Percentiles rank a stretch among this genome's conserved stretches.
phyloP scores from a whole-genome alignment of 805 yeast genomes.

The Metschnikowia dekortorum region DNA sequence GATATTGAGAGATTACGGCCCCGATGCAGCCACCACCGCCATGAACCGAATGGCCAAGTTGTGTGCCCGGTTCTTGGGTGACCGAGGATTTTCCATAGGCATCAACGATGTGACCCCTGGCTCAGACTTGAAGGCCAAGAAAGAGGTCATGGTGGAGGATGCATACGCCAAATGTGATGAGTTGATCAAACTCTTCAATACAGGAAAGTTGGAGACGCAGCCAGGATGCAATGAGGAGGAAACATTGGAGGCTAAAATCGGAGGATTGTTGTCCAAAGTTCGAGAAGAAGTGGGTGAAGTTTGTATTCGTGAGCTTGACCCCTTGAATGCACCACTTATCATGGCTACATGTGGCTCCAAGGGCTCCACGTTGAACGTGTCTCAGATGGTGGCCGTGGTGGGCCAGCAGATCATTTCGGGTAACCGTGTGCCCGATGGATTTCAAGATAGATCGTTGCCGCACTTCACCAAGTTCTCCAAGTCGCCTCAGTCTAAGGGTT shows the following conservation, averaged over 20 bases:
- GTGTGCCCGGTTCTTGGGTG: conserved; percentile 92
- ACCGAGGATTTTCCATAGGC: conserved; percentile 96
- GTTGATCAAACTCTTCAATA: conserved; percentile 68
- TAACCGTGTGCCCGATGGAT: conserved; percentile 99
- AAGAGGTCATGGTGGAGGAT: conserved; percentile 82
- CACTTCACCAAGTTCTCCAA: conserved; percentile 94
- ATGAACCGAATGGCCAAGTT: conserved; percentile 99
- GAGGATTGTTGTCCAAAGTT: conserved; percentile 92
- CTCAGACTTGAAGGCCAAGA: conserved; percentile 61
- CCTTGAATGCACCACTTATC: conserved; percentile 90
- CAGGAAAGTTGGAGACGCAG: conserved; percentile 92
- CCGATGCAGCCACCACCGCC: conserved; percentile 89
- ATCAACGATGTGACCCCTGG: conserved; percentile 97
- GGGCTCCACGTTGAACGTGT: conserved; percentile 95
- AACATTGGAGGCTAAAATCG: conserved; percentile 94
- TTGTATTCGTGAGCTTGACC: conserved; percentile 86
- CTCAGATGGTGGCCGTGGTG: conserved; percentile 99
- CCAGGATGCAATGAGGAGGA: conserved; percentile 99
- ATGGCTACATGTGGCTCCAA: conserved; percentile 99
- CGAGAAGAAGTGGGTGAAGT: conserved; percentile 99
- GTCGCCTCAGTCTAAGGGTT: conserved; percentile 97
- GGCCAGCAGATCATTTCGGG: conserved; percentile 99
- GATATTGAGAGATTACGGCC: conserved; percentile 93
- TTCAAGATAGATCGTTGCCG: conserved; percentile 96
- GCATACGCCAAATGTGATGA: conserved; percentile 93